A percentile compares a stretch with the other conserved stretches of the same genome.
These are phyloP conservation scores for Danielia reshetovae DNA, from an alignment of 805 yeast species.

Conservation along the genomic window DNA sequence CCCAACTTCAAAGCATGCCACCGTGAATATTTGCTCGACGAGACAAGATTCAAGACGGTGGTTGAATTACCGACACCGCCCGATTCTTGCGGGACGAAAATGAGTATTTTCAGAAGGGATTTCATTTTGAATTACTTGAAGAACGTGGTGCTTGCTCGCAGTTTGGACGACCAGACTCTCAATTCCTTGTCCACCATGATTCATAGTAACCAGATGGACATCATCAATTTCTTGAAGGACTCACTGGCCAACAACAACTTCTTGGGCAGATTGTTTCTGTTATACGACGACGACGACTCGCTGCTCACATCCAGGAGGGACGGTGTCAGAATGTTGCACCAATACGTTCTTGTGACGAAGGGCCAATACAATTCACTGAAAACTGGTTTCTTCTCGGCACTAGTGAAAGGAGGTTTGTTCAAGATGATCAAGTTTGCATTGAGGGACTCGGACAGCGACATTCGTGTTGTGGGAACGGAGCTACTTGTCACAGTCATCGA, in stretches of 20 bases:
- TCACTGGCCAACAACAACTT: slow-evolving; percentile 40
- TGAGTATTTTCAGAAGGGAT: slow-evolving; percentile 61
- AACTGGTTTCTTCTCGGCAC: slow-evolving; percentile 56
- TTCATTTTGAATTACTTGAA: slow-evolving; percentile 76
- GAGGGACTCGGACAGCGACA: slow-evolving; percentile 41
- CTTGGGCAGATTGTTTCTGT: slow-evolving; percentile 52
- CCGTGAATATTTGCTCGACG: slow-evolving; percentile 57
- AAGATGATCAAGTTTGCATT: slow-evolving; percentile 71
- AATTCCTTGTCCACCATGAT: slow-evolving; percentile 64
- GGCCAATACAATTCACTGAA: slow-evolving; percentile 57
- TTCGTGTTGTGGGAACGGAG: slow-evolving; percentile 74
- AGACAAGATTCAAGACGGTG: slow-evolving; percentile 65
- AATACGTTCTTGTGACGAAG: slow-evolving; percentile 73
- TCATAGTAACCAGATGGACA: slow-evolving; percentile 62
- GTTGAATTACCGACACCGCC: slow-evolving; percentile 48
- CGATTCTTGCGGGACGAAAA: slow-evolving; percentile 35
- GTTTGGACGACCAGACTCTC: slow-evolving; percentile 77
- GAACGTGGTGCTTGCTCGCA: slow-evolving; percentile 80
- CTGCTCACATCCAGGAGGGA: slow-evolving; percentile 41
- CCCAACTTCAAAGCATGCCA: slow-evolving; percentile 79
- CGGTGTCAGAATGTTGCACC: slow-evolving; percentile 76
- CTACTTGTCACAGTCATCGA: slow-evolving; percentile 76
- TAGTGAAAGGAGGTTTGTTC: slow-evolving; percentile 68
- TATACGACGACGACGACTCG: slow-evolving; percentile 40
- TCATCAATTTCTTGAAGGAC: slow-evolving; percentile 55